Conservation (phyloP, 2,329 filamentous ascomycete genomes). For the Fusarium equiseti region DNA sequence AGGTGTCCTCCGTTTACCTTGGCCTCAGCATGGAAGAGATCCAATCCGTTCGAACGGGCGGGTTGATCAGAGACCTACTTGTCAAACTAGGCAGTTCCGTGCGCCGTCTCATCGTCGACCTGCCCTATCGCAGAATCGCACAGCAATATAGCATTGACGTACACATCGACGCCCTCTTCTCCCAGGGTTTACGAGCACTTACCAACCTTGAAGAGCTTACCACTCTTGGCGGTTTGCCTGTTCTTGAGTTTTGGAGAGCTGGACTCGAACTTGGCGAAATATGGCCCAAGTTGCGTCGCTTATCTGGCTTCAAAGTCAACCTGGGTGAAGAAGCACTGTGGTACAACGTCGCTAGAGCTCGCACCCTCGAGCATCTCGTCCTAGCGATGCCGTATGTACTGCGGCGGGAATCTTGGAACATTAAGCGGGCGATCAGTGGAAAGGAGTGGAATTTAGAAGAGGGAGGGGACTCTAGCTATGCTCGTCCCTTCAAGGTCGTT, state of each 20-base stretch:
- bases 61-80: conserved; percentile 15
- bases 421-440: conserved; percentile 22
- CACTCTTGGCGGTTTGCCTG: conserved; percentile 24
- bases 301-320: conserved; percentile 35
- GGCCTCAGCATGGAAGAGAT: conserved; percentile 11
- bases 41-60: not conserved
- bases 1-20: conserved; percentile 26
- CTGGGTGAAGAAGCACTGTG: conserved; percentile 28
- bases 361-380: conserved; percentile 13
- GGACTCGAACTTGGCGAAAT: not conserved
- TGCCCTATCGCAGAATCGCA: conserved; percentile 22
- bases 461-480: conserved; percentile 31
- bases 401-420: conserved; percentile 24
- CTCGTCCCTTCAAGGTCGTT: conserved; percentile 27
- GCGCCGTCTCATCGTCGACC: conserved; percentile 28
- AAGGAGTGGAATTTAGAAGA: conserved; percentile 19
- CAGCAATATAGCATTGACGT: conserved; percentile 11
- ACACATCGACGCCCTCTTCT: not conserved
- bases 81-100: conserved; percentile 13
- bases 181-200: conserved; percentile 9
- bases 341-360: conserved; percentile 22
- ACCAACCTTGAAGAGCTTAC: conserved; percentile 31
- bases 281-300: conserved; percentile 27
- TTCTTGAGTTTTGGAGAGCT: conserved; percentile 27
- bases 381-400: conserved; percentile 23